Evolutionary conservation across 2,329 filamentous ascomycete genomes (phyloP).

Genomic region (Alternaria triticimaculans): DNA sequence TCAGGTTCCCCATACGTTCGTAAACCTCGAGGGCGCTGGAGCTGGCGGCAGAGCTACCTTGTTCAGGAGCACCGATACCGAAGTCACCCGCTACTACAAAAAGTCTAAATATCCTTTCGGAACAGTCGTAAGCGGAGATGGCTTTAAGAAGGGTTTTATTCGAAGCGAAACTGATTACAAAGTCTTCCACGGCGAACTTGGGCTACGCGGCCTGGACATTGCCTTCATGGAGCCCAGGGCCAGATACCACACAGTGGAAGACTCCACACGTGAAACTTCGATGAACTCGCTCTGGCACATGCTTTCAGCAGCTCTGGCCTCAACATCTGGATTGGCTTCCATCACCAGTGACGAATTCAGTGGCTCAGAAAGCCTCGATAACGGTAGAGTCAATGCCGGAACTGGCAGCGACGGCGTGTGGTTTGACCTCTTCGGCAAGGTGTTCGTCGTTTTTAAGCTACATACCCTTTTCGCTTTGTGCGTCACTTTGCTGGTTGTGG

Average conservation of each 20-base stretch:
- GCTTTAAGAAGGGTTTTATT: conserved; percentile 79
- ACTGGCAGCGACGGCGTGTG: conserved; percentile 76
- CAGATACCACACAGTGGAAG: conserved; percentile 89
- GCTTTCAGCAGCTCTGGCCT: conserved; percentile 82
- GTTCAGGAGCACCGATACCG: conserved; percentile 86
- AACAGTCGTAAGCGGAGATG: conserved; percentile 80
- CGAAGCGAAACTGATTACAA: conserved; percentile 89
- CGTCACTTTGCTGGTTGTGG: conserved; percentile 79
- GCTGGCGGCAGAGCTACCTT: conserved; percentile 87
- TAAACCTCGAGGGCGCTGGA: conserved; percentile 94
- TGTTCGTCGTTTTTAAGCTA: conserved; percentile 79
- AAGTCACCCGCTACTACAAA: conserved; percentile 81
- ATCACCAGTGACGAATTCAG: conserved; percentile 72
- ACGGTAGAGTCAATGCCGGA: conserved; percentile 70
- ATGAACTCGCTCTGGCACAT: conserved; percentile 84
- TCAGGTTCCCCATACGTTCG: conserved; percentile 81
- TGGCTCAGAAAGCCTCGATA: conserved; percentile 60
- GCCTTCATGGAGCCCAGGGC: conserved; percentile 88
- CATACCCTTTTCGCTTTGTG: conserved; percentile 88
- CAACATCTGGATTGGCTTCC: conserved; percentile 73
- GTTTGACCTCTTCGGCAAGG: conserved; percentile 88
- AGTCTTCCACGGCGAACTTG: conserved; percentile 77
- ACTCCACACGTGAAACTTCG: conserved; percentile 82
- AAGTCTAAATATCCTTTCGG: conserved; percentile 79
- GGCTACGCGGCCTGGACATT: conserved; percentile 86